Base-by-base conservation (phyloP, 371 early-diverging fungal genomes). In the Entomophthora muscae region DNA sequence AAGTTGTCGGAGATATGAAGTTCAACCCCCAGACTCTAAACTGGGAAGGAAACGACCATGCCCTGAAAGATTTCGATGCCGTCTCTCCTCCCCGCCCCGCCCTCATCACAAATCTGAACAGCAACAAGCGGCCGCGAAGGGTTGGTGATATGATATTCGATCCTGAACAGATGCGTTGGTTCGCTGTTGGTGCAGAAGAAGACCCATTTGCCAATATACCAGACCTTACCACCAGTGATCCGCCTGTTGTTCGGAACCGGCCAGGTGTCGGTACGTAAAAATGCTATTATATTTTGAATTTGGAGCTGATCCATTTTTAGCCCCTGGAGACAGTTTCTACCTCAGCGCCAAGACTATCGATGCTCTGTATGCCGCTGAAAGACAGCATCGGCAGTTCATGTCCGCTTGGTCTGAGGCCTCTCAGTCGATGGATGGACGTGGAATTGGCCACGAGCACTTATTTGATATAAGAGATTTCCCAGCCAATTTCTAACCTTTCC, bases 71-170 rank as follows among this genome's bases (percentile, higher is more conserved):
- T 27, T 62, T 62, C 22, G 62, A 62, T 17, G n/a, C 52, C 17
- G 51, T 62, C 7, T 62, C 62, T 13, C 62, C 62, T 3, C 51
- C 62, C 17, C 32, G 62, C 7, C 62, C 62, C 21, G 62, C 62
- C 53, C 62, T 62, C 53, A 62, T 62, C 53, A 62, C 62, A 32
- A 62, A 62, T n/a, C 51, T 62, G n/a, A 52, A 52, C 53, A 51
- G 62, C 22, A 51, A 53, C 53, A 62, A 62, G 53, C 52, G 62
- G 7, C 52, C 62, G 12, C 62, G 62, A 21, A 23, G 53, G 22
- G 62, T 62, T 29, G 62, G 62, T 1, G 42, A 62, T 53, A 62
- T 62, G 62, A 52, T 62, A 3, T 62, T 62, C 30, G 62, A 62
- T 51, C 62, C 62, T 29, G 53, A 51, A 22, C 62, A 33, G 24